Base-by-base conservation (phyloP, 352 stramenopile species). In the Globisporangium viniferum region DNA sequence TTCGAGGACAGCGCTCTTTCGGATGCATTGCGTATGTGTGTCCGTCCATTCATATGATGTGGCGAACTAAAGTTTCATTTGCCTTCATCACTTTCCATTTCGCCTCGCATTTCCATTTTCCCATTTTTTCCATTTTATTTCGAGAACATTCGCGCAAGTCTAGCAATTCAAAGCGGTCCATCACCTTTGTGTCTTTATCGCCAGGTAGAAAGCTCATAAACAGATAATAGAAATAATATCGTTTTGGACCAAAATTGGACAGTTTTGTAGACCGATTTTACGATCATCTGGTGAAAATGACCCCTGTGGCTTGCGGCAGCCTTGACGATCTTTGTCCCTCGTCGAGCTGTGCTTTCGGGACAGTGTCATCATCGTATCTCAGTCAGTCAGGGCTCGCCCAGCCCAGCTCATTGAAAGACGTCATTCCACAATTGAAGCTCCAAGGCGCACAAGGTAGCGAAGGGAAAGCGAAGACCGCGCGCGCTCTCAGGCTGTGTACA, bases 391-490 rank as follows among this genome's bases (percentile, higher is more conserved):
- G 18, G 41, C 41, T 49, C 6, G 15, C 15, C 41, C 18, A 46
- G 39, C 39, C 39, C 10, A 46, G 41, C 41, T 15, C 48, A 56
- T 46, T 56, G 49, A 24, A 35, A 24, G 54, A 35, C 35, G 18
- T 44, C 60, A 65, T 65, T 65, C 60, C n/a, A 10, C 44, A 57
- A 65, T 65, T 65, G 60, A 65, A 54, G 60, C 60, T 58, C 44
- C 31, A 46, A 22, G 18, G 31, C 29, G 8, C 29, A 59, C 5
- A 9, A 59, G 27, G 29, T 27, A 4, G 31, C 29, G 2, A 44
- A 24, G 15, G 31, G 31, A 27, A 35, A 59, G 39, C 41, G 18
- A 33, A 20, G 15, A 22, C 39, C 27, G 41, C 59, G 15, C 29
- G 27, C 15, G 55, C 6, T 20, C 14, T 18, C 1, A 24, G 24